A percentile compares a stretch with the other conserved stretches of the same genome.
Evolutionary conservation across 2,329 filamentous ascomycete genomes (phyloP).

Genomic region (Colletotrichum sublineola): DNA sequence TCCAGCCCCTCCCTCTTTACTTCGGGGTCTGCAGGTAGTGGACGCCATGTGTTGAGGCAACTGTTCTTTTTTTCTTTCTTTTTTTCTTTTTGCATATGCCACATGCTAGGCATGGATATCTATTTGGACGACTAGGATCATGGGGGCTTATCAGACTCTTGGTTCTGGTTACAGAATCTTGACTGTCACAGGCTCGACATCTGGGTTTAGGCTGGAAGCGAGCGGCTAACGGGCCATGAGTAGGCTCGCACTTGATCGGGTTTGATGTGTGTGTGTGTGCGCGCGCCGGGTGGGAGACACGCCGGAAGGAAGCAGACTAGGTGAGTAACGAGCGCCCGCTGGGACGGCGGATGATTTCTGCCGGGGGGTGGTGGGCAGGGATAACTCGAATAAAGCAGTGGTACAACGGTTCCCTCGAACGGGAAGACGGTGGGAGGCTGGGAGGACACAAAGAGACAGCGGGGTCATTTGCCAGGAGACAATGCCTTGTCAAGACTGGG

Average conservation of each 20-base stretch:
- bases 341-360: slow-evolving; percentile 1
- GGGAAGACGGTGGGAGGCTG: background rate
- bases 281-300: slow-evolving; percentile 20
- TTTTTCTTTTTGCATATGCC: slow-evolving; percentile 11
- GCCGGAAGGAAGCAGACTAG: slow-evolving; percentile 20
- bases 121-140: slow-evolving; percentile 21
- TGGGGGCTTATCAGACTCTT: slow-evolving; percentile 20
- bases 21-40: background rate
- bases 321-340: slow-evolving; percentile 29
- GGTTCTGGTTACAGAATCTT: slow-evolving; percentile 36
- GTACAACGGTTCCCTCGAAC: slow-evolving; percentile 17
- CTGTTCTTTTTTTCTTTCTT: background rate
- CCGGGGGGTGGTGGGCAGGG: slow-evolving; percentile 5
- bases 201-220: background rate
- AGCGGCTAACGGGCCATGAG: slow-evolving; percentile 1
- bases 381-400: slow-evolving; percentile 25
- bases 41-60: slow-evolving; percentile 9
- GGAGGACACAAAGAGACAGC: slow-evolving; percentile 2
- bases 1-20: slow-evolving; percentile 11
- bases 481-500: background rate
- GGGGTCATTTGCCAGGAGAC: background rate
- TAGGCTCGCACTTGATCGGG: slow-evolving; percentile 4
- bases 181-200: slow-evolving; percentile 29
- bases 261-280: slow-evolving; percentile 1
- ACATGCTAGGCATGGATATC: slow-evolving; percentile 11